phyloP scores from a whole-genome alignment of 1,139 yeast species.

The Lodderomyces theae region DNA sequence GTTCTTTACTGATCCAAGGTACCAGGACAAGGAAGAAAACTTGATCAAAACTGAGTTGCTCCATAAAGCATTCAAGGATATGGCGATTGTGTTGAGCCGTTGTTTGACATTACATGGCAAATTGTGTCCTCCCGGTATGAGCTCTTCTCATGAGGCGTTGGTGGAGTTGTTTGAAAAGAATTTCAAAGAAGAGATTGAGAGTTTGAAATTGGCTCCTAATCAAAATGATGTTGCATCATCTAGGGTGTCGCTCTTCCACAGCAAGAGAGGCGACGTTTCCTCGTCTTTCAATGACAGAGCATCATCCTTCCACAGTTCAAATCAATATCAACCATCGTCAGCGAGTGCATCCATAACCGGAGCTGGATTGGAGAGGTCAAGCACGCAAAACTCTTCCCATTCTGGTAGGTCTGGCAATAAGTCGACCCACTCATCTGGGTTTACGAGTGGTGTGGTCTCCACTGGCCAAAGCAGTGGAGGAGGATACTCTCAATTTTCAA shows the following conservation, averaged over 20 bases:
- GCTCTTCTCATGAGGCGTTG: conserved; percentile 64
- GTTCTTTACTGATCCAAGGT: conserved; percentile 51
- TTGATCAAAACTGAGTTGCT: conserved; percentile 48
- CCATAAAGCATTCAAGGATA: conserved; percentile 64
- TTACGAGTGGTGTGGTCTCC: conserved; percentile 20
- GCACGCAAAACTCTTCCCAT: conserved; percentile 26
- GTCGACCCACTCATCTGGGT: conserved; percentile 19
- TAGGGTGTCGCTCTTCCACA: conserved; percentile 15
- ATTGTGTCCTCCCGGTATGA: conserved; percentile 57
- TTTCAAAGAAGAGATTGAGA: conserved; percentile 62
- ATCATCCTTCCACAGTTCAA: conserved; percentile 1
- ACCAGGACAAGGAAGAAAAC: conserved; percentile 41
- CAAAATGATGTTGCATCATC: conserved; percentile 13
- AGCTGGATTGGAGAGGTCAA: conserved; percentile 29
- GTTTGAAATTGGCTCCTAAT: conserved; percentile 25
- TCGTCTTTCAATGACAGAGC: conserved; percentile 4
- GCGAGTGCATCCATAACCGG: conserved; percentile 19
- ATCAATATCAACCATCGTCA: conserved; percentile 1
- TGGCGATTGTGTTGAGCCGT: conserved; percentile 62
- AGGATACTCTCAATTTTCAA: conserved; percentile 3
- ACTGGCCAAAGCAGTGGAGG: conserved; percentile 1
- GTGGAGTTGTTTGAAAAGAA: conserved; percentile 64
- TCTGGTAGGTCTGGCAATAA: conserved; percentile 8
- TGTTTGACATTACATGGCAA: conserved; percentile 70
- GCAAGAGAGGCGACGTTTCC: conserved; percentile 21